phyloP scores from a whole-genome alignment of 1,284 basidiomycete species.

The Fomitiporia mediterranea region DNA sequence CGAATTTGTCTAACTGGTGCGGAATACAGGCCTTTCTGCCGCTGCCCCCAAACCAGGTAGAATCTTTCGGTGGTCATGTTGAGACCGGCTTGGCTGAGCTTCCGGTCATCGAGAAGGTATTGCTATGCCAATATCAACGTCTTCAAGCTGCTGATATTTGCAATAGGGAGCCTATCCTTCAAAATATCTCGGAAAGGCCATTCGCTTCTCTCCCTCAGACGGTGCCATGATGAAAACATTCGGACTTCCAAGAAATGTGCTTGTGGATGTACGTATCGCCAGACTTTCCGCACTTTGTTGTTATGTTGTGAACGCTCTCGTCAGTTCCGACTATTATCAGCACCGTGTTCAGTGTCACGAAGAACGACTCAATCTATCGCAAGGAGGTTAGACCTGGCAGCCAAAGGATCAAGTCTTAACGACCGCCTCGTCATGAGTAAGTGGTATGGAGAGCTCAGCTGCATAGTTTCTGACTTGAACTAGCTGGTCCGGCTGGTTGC shows the following conservation, averaged over 20 bases:
- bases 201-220: slow-evolving; percentile 38
- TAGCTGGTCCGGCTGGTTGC: slow-evolving; percentile 73
- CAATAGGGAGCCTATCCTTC: slow-evolving; percentile 9
- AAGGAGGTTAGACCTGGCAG: slow-evolving; percentile 46
- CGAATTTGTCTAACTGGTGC: neutral
- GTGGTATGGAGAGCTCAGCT: slow-evolving; percentile 27
- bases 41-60: slow-evolving; percentile 9
- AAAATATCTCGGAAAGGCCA: slow-evolving; percentile 34
- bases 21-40: slow-evolving; percentile 11
- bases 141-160: neutral
- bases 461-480: slow-evolving; percentile 13
- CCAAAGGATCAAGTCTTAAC: slow-evolving; percentile 37
- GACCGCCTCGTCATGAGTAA: slow-evolving; percentile 58
- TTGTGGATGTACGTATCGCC: slow-evolving; percentile 49
- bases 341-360: slow-evolving; percentile 64
- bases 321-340: slow-evolving; percentile 63
- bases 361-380: slow-evolving; percentile 51
- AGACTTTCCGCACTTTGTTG: neutral
- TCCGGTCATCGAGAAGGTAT: slow-evolving; percentile 5
- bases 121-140: neutral
- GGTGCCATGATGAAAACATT: slow-evolving; percentile 53
- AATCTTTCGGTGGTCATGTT: neutral
- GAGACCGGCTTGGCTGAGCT: slow-evolving; percentile 6
- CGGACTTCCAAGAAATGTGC: slow-evolving; percentile 59
- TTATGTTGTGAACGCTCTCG: neutral